Percentiles rank a stretch among this genome's conserved stretches.
phyloP scores from a whole-genome alignment of 1,139 yeast species.

The Keqinozyma sinolaborantium region DNA sequence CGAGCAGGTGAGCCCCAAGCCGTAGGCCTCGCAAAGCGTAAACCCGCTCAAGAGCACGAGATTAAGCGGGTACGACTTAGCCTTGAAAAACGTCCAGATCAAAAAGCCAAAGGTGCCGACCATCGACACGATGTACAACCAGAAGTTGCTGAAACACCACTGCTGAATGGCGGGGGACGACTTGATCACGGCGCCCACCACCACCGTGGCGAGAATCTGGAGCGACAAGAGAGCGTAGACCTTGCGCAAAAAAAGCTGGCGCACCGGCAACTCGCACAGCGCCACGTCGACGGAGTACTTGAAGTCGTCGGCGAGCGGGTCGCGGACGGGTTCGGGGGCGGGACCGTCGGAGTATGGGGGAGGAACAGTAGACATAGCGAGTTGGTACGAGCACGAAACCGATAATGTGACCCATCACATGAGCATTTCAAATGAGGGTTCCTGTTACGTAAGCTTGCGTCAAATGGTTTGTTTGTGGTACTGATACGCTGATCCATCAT shows the following conservation, averaged over 20 bases:
- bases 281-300: slow-evolving; percentile 78
- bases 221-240: slow-evolving; percentile 70
- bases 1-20: slow-evolving; percentile 66
- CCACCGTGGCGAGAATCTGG: slow-evolving; percentile 62
- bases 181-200: slow-evolving; percentile 55
- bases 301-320: slow-evolving; percentile 71
- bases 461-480: too few species aligned
- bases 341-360: too few species aligned
- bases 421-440: too few species aligned
- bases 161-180: slow-evolving; percentile 42
- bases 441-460: too few species aligned
- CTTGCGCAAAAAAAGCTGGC: slow-evolving; percentile 74
- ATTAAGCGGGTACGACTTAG: slow-evolving; percentile 61
- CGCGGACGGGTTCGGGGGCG: too few species aligned
- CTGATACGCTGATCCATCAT: too few species aligned
- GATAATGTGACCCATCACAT: too few species aligned
- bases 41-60: slow-evolving; percentile 59
- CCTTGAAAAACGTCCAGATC: slow-evolving; percentile 57
- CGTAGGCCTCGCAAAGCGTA: slow-evolving; percentile 72
- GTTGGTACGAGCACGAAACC: too few species aligned
- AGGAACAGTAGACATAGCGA: too few species aligned
- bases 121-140: slow-evolving; percentile 58
- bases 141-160: slow-evolving; percentile 60
- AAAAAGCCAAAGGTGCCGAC: slow-evolving; percentile 61
- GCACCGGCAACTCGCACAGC: slow-evolving; percentile 69